Evolutionary conservation across 108 stramenopile species (phyloP), one percentile per base, ranked within the genome.

Genomic region (Epithemia pelagica): DNA sequence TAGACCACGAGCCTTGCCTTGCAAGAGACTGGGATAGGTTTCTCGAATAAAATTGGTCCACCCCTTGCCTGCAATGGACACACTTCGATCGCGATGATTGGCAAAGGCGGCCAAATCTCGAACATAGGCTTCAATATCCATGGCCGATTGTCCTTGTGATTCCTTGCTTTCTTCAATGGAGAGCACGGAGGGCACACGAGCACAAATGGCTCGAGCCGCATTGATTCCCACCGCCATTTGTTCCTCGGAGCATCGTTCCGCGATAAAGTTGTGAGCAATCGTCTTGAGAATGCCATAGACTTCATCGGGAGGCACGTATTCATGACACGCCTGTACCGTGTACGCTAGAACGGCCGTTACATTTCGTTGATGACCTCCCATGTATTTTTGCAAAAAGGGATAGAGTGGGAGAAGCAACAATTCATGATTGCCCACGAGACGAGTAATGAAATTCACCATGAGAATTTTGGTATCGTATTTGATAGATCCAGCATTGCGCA

Each of bases 221-320:
- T 98, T 98, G 69, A 99, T 96, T 2, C 99, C 99, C 5, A 99
- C 92, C 2, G 96, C 95, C 87, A 99, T 97, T 75, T 85, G 91
- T 74, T 98, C 97, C 26, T 82, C 81, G 1, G 89, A 82, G 67
- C 90, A 96, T 30, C 97, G 66, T 54, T 96, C 96, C 8, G 90
- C 88, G 8, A 98, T 83, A 68, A 96, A 96, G 54, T 91, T 88
- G 78, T 95, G 86, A n/a, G 95, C 91, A 74, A 98, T 94, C 8
- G 91, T 82, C 62, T 92, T 90, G 27, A 92, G 60, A 25, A 96
- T 77, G 1, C 95, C 90, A 55, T 90, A 69, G 51, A 96, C 71
- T 75, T 99, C 99, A 55, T 96, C 92, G 24, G 97, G 97, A 1
- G 99, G 99, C 30, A 99, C 95, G 52, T 80, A 79, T 33, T 87